These are phyloP conservation scores for Cystobasidium pallidum DNA, from an alignment of 1,284 basidiomycete genomes.

Conservation along the genomic window DNA sequence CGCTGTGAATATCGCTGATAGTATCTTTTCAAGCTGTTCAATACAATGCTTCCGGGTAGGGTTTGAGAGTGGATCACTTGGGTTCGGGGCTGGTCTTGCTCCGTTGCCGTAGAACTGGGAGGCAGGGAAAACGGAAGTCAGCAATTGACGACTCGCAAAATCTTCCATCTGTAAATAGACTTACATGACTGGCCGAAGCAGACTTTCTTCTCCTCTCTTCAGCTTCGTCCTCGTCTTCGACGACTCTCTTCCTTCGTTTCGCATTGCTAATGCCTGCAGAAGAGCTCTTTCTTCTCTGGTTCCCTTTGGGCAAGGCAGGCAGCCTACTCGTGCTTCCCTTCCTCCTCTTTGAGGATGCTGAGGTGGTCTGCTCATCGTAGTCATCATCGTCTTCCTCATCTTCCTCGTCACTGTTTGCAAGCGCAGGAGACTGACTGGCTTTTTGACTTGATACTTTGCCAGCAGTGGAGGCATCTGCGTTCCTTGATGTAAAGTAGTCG, in stretches of 20 bases:
- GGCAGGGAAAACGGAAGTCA: neutral
- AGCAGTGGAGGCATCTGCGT: neutral
- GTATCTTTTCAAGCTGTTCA: slow-evolving; percentile 26
- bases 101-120: slow-evolving; percentile 15
- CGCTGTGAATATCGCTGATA: slow-evolving; percentile 18
- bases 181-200: slow-evolving; percentile 13
- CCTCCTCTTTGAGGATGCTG: neutral
- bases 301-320: slow-evolving; percentile 1
- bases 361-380: slow-evolving; percentile 16
- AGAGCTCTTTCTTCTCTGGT: slow-evolving; percentile 17
- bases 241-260: slow-evolving; percentile 28
- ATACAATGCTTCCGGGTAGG: slow-evolving; percentile 39
- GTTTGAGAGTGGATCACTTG: slow-evolving; percentile 17
- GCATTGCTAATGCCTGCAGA: slow-evolving; percentile 6
- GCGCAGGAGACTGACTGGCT: neutral
- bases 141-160: neutral
- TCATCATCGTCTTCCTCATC: slow-evolving; percentile 43
- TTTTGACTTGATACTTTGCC: neutral
- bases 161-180: neutral
- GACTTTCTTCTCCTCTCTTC: slow-evolving; percentile 31
- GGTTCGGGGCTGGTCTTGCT: neutral
- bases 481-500: slow-evolving; percentile 27
- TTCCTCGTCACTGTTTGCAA: slow-evolving; percentile 28
- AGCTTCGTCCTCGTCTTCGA: slow-evolving; percentile 42
- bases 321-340: neutral